phyloP scores from a whole-genome alignment of 169 alveolate species.

The Plasmodium cynomolgi region DNA sequence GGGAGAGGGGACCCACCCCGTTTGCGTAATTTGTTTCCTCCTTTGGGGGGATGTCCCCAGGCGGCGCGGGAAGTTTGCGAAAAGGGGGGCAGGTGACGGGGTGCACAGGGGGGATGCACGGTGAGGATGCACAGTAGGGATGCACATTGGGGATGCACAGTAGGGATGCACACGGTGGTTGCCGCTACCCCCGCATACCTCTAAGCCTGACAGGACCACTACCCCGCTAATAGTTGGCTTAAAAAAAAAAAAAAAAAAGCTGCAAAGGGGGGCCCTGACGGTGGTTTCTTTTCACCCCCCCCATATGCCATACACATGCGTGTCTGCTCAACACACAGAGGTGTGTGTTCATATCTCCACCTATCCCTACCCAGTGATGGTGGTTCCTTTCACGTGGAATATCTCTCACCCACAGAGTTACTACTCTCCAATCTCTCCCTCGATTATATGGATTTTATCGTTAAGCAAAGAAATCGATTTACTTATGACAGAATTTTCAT shows the following conservation, averaged over 20 bases:
- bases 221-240: neutral
- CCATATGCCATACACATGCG: neutral
- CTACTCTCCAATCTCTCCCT: slow-evolving; percentile 56
- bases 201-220: neutral
- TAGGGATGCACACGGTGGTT: neutral
- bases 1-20: neutral
- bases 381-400: too few species aligned
- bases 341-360: too few species aligned
- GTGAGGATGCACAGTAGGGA: neutral
- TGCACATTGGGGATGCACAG: too few species aligned
- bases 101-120: neutral
- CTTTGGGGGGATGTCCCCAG: neutral
- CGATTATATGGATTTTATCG: slow-evolving; percentile 32
- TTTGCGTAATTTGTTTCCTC: neutral
- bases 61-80: neutral
- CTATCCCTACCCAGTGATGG: too few species aligned
- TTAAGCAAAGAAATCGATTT: slow-evolving; percentile 30
- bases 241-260: too few species aligned
- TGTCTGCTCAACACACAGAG: neutral
- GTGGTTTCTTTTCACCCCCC: neutral
- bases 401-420: neutral
- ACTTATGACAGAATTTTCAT: slow-evolving; percentile 16
- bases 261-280: neutral
- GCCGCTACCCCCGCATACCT: too few species aligned
- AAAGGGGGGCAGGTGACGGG: neutral